Percentiles rank a stretch among this genome's conserved stretches.
Evolutionary conservation across 2,329 filamentous ascomycete species (phyloP).

Genomic region (Diaporthe sp.): DNA sequence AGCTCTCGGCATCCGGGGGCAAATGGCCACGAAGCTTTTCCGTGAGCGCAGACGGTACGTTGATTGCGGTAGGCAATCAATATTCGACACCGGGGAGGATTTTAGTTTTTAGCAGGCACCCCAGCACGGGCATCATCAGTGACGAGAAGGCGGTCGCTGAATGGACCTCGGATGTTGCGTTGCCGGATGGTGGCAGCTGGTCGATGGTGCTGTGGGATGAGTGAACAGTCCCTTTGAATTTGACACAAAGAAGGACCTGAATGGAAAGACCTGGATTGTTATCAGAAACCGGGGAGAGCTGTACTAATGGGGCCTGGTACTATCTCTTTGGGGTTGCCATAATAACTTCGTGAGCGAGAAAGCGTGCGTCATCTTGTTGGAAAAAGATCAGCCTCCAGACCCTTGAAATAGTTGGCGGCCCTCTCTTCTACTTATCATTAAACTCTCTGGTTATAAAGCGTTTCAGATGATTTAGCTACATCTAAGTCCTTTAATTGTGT

Average conservation of each 20-base stretch:
- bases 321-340: too few species aligned
- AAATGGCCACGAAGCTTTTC: conserved; percentile 11
- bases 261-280: too few species aligned
- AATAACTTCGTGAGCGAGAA: too few species aligned
- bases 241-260: not conserved
- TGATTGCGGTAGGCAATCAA: not conserved
- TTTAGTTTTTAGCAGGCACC: not conserved
- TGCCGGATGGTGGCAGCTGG: conserved; percentile 12
- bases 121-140: not conserved
- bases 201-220: conserved; percentile 11
- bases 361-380: too few species aligned
- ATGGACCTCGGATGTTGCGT: not conserved
- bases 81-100: conserved; percentile 4
- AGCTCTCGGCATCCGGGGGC: not conserved
- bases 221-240: not conserved
- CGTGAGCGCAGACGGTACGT: not conserved
- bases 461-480: too few species aligned
- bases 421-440: too few species aligned
- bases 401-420: too few species aligned
- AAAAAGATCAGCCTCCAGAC: too few species aligned
- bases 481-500: too few species aligned
- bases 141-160: not conserved
- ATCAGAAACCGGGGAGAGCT: too few species aligned
- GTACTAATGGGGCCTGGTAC: too few species aligned
- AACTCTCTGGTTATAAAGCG: too few species aligned